Percentiles rank a stretch among this genome's conserved stretches.
phyloP scores from a whole-genome alignment of 768 basidiomycete genomes.

The Xanthoconium stramineum region DNA sequence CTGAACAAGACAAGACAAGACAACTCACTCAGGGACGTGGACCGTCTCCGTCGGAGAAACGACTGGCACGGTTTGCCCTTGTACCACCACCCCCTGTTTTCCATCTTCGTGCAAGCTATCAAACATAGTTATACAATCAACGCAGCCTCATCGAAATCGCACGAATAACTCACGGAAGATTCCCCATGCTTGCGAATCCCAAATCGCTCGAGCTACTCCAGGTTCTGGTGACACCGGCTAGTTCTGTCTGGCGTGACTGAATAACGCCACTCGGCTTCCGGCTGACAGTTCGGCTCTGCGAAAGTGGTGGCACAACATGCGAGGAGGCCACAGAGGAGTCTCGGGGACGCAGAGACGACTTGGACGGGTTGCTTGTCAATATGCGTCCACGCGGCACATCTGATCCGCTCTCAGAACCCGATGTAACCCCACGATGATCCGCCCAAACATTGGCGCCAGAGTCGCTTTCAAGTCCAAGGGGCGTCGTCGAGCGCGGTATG shows the following conservation, averaged over 20 bases:
- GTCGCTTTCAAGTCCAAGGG: constrained; percentile 19
- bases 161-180: constrained; percentile 16
- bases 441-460: constrained; percentile 29
- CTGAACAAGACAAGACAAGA: not conserved
- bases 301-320: constrained; percentile 12
- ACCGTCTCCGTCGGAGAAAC: constrained; percentile 29
- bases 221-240: constrained; percentile 32
- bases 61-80: constrained; percentile 10
- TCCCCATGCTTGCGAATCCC: constrained; percentile 18
- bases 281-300: constrained; percentile 24
- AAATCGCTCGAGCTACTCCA: constrained; percentile 28
- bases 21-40: constrained; percentile 30
- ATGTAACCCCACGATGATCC: constrained; percentile 9
- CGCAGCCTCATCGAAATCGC: not conserved
- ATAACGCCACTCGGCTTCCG: constrained; percentile 25
- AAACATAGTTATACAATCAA: not conserved
- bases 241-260: constrained; percentile 27
- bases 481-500: constrained; percentile 27
- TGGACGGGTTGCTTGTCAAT: constrained; percentile 20
- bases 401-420: constrained; percentile 20
- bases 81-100: constrained; percentile 8
- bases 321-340: constrained; percentile 27
- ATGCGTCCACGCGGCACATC: constrained; percentile 20
- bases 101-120: constrained; percentile 25
- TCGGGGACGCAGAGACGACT: constrained; percentile 22